Conservation (phyloP, 2,329 filamentous ascomycete genomes). For the Scedosporium aurantiacum region DNA sequence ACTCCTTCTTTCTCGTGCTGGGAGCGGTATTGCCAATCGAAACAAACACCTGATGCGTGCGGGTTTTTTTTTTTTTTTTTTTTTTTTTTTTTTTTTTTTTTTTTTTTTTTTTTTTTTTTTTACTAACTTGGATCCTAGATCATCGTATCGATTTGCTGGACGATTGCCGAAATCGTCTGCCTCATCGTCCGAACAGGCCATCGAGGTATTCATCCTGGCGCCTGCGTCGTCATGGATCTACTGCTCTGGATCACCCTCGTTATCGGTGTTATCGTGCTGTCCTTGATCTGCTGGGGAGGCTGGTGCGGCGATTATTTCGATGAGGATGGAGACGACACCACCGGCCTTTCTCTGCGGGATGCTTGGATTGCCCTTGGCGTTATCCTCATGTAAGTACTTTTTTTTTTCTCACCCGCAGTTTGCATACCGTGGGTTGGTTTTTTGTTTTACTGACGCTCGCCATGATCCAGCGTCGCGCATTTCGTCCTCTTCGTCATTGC, state of each 20-base stretch:
- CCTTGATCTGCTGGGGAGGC: background rate
- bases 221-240: slow-evolving; percentile 10
- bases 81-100: too few relatives aligned
- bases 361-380: background rate
- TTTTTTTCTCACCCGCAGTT: background rate
- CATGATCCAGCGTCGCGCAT: slow-evolving; percentile 10
- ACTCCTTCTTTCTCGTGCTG: background rate
- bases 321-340: background rate
- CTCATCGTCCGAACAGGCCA: slow-evolving; percentile 8
- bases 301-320: background rate
- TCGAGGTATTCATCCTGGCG: slow-evolving; percentile 10
- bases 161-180: slow-evolving; percentile 9
- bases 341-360: background rate
- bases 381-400: background rate
- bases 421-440: background rate
- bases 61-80: too few relatives aligned
- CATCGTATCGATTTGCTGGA: slow-evolving; percentile 5
- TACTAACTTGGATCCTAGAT: background rate
- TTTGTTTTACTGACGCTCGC: background rate
- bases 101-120: too few relatives aligned
- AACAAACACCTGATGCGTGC: background rate
- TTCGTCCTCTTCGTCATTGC: slow-evolving; percentile 14
- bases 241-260: slow-evolving; percentile 10
- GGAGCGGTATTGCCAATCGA: background rate
- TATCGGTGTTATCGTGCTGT: background rate